A percentile compares a stretch with the other conserved stretches of the same genome.
Evolutionary conservation across 2,329 filamentous ascomycete species (phyloP).

Genomic region (Acephala macrosclerotiorum): DNA sequence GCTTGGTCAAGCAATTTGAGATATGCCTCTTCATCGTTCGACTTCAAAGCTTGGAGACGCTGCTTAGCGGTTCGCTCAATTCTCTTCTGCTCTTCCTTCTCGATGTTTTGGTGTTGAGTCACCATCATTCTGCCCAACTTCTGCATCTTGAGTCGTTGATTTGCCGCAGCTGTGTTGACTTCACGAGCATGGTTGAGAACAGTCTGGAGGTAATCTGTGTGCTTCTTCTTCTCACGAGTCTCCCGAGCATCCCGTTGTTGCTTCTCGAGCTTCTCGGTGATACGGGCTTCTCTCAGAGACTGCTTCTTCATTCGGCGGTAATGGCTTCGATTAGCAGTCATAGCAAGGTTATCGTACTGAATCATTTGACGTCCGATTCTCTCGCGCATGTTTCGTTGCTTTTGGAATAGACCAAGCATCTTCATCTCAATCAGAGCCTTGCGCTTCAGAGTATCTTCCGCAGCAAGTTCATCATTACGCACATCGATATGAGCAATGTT

Average conservation of each 20-base stretch:
- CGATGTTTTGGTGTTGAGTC: conserved; percentile 90
- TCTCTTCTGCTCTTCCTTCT: conserved; percentile 99
- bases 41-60: conserved; percentile 97
- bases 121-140: conserved; percentile 93
- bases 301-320: conserved; percentile 98
- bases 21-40: conserved; percentile 99
- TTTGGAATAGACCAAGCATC: conserved; percentile 84
- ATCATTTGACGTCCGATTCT: conserved; percentile 92
- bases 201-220: conserved; percentile 87
- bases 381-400: conserved; percentile 85
- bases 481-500: conserved; percentile 90
- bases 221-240: conserved; percentile 97
- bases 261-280: conserved; percentile 99
- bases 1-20: conserved; percentile 97
- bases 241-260: conserved; percentile 97
- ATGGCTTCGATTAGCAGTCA: conserved; percentile 91
- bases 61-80: conserved; percentile 98
- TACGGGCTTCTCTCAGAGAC: conserved; percentile 90
- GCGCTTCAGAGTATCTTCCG: conserved; percentile 84
- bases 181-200: conserved; percentile 85
- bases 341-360: conserved; percentile 93
- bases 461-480: conserved; percentile 69
- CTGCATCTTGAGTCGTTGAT: conserved; percentile 77
- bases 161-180: conserved; percentile 70
- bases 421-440: conserved; percentile 97